phyloP scores from a whole-genome alignment of 352 stramenopile genomes.

The Aphanomyces astaci region DNA sequence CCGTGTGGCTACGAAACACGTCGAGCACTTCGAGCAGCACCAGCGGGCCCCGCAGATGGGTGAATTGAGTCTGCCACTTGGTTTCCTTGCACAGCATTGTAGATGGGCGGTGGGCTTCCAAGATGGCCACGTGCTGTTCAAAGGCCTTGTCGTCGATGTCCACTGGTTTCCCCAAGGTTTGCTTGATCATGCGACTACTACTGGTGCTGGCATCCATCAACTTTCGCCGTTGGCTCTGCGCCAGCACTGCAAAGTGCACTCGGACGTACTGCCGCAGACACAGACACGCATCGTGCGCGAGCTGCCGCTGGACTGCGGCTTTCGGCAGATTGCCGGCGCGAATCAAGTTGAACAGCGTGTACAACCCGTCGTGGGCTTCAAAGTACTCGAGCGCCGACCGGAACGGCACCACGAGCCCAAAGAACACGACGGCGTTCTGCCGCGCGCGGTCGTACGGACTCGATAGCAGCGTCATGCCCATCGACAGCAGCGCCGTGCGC shows the following conservation, averaged over 20 bases:
- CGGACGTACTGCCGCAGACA: constrained; percentile 76
- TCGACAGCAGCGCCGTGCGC: constrained; percentile 46
- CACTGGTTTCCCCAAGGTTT: constrained; percentile 63
- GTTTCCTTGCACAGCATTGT: constrained; percentile 35
- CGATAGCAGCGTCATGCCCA: constrained; percentile 54
- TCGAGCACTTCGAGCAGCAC: constrained; percentile 73
- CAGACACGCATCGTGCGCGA: constrained; percentile 76
- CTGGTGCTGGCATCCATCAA: constrained; percentile 54
- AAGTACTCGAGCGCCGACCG: constrained; percentile 79
- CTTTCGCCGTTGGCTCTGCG: constrained; percentile 55
- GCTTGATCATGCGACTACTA: constrained; percentile 45
- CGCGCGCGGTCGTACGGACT: constrained; percentile 71
- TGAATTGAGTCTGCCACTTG: constrained; percentile 38
- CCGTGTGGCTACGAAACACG: constrained; percentile 4
- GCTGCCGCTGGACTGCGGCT: constrained; percentile 60
- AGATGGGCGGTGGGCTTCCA: constrained; percentile 75
- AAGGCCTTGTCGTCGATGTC: constrained; percentile 82
- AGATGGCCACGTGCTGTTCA: constrained; percentile 76
- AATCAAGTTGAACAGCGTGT: constrained; percentile 80
- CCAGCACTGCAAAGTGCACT: constrained; percentile 70
- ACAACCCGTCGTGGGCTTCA: constrained; percentile 74
- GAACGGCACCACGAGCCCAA: constrained; percentile 67
- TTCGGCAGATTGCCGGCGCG: constrained; percentile 69
- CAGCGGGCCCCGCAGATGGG: constrained; percentile 59
- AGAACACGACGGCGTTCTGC: constrained; percentile 80